Conservation (phyloP, 2,329 filamentous ascomycete genomes). For the Cladosporium sphaerospermum region DNA sequence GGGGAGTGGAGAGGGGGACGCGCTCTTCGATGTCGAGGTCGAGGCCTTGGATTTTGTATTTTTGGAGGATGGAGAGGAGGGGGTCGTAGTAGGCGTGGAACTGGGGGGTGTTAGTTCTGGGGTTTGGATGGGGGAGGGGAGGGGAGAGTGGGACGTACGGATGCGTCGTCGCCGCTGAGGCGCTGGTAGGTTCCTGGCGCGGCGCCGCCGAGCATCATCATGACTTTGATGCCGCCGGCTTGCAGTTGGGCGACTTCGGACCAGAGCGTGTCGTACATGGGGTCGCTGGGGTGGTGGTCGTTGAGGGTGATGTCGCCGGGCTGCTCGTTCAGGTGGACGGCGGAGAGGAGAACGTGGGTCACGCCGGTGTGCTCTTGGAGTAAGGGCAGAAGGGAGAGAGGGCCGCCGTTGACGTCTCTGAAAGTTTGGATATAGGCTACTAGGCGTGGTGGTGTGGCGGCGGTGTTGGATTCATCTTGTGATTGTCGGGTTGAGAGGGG, state of each 20-base stretch:
- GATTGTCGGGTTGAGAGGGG: neutral
- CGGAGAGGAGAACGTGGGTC: conserved; percentile 25
- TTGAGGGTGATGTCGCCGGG: conserved; percentile 25
- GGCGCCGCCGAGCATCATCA: conserved; percentile 30
- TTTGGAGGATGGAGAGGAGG: conserved; percentile 21
- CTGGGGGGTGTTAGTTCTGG: conserved; percentile 7
- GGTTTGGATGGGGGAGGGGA: neutral
- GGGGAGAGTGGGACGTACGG: conserved; percentile 11
- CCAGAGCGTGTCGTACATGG: conserved; percentile 21
- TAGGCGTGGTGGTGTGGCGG: conserved; percentile 12
- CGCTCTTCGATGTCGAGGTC: conserved; percentile 29
- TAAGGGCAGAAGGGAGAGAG: conserved; percentile 23
- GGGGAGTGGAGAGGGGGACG: conserved; percentile 20
- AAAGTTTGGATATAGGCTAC: conserved; percentile 27
- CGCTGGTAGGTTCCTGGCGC: conserved; percentile 22
- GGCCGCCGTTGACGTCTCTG: conserved; percentile 17
- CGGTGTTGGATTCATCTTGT: neutral
- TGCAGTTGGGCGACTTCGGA: conserved; percentile 23
- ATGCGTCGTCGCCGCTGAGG: conserved; percentile 20
- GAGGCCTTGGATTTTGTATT: conserved; percentile 24
- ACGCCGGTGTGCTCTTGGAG: conserved; percentile 21
- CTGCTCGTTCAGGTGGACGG: conserved; percentile 24
- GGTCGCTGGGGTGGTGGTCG: conserved; percentile 21
- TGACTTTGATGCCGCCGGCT: conserved; percentile 23
- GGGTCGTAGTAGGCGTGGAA: conserved; percentile 23